A percentile compares a stretch with the other conserved stretches of the same genome.
These are phyloP conservation scores for Geotrichum fermentans DNA, from an alignment of 1,139 yeast genomes.

Conservation along the genomic window DNA sequence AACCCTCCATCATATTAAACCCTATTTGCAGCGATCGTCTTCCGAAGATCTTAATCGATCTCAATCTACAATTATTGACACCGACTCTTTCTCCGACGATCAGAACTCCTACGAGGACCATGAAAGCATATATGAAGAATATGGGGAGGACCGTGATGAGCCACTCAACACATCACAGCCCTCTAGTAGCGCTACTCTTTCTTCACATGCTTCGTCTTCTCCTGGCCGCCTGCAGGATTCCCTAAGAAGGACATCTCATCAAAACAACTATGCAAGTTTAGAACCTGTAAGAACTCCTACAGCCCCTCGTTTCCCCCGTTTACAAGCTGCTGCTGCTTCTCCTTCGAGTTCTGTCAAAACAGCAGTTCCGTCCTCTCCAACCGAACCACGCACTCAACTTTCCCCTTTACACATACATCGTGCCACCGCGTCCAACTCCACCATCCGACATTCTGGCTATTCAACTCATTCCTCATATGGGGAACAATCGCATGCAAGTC, in stretches of 20 bases:
- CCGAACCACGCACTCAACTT: not conserved
- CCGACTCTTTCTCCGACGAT: constrained; percentile 21
- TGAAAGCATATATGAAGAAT: constrained; percentile 20
- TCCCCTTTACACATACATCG: constrained; percentile 13
- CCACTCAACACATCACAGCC: not conserved
- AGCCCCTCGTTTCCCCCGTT: constrained; percentile 4
- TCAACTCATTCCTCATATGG: constrained; percentile 12
- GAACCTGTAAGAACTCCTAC: constrained; percentile 17
- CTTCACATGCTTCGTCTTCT: not conserved
- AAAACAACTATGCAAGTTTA: constrained; percentile 9
- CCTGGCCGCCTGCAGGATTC: constrained; percentile 12
- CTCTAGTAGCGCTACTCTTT: not conserved
- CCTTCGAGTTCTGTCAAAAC: constrained; percentile 15
- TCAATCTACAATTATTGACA: constrained; percentile 21
- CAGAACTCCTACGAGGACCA: constrained; percentile 19
- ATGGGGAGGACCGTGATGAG: constrained; percentile 11
- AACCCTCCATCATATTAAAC: constrained; percentile 14
- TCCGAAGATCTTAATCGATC: constrained; percentile 18
- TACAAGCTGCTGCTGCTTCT: not conserved
- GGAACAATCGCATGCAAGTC: not conserved
- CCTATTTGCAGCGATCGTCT: constrained; percentile 12
- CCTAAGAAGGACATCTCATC: constrained; percentile 11
- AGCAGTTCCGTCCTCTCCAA: constrained; percentile 8
- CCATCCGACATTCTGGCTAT: constrained; percentile 16
- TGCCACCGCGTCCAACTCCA: constrained; percentile 12